Evolutionary conservation across 345 rosid genomes (phyloP), one percentile per base, ranked within the genome.

Genomic region (Linum usitatissimum): DNA sequence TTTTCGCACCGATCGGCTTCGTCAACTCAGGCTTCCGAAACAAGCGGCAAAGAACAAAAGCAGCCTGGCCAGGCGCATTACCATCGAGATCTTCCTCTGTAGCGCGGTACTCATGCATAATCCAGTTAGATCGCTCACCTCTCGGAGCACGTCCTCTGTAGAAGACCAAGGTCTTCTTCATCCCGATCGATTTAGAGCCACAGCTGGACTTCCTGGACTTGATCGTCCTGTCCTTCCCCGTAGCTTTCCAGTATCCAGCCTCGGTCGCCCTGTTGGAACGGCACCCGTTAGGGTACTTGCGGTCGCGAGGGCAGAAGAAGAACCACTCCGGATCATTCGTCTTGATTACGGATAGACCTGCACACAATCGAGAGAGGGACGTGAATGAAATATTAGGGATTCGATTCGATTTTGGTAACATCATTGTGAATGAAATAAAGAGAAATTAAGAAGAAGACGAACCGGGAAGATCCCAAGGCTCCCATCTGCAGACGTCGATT

Each of bases 381-480:
- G n/a, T n/a, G n/a, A n/a, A n/a, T n/a, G n/a, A n/a, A n/a, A n/a
- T n/a, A n/a, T 23, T 12, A 40, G 48, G 13, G 45, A 39, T 23
- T 23, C 2, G 28, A 45, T 45, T 45, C 51, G 51, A 45, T 45
- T 40, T 45, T 15, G 15, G 13, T 45, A 9, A 15, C 51, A 45
- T 45, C 51, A 45, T 34, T 56, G 0, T 18, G 9, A 58, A 23
- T 60, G 20, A 60, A 4, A 59, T 12, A 31, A 2, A 34, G 0
- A 60, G 31, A 59, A 34, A n/a, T n/a, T 1, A 30, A 12, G 20
- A 5, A 51, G 45, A 65, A 54, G 28, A 18, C 68, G 30, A 51
- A 86, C 95, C 85, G 58, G 98, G 95, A 61, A 92, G 80, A 76
- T 92, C 96, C 96, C 98, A 92, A 57, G 98, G 96, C 74, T 92